phyloP scores from a whole-genome alignment of 805 yeast genomes.

The Wickerhamomyces queroliae region DNA sequence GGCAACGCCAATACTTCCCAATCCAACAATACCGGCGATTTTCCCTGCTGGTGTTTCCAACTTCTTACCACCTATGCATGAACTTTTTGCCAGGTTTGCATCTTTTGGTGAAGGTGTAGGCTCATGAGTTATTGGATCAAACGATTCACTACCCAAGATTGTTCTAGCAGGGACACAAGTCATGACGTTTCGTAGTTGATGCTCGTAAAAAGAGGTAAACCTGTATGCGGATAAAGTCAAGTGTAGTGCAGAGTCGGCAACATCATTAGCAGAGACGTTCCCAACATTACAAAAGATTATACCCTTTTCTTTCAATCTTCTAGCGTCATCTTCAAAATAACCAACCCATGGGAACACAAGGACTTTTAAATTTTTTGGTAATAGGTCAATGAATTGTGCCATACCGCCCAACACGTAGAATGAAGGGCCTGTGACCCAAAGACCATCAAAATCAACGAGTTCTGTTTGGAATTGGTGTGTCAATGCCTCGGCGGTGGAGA shows the following conservation, averaged over 20 bases:
- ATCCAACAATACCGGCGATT: conserved; percentile 59
- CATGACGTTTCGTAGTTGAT: conserved; percentile 27
- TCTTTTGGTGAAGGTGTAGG: conserved; percentile 24
- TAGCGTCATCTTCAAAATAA: conserved; percentile 44
- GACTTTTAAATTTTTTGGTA: conserved; percentile 42
- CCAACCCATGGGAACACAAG: conserved; percentile 59
- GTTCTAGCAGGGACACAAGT: conserved; percentile 41
- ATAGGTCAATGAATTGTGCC: conserved; percentile 32
- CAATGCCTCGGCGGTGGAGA: conserved; percentile 37
- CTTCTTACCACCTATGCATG: conserved; percentile 38
- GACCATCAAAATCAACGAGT: conserved; percentile 37
- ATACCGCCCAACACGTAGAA: conserved; percentile 37
- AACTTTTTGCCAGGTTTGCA: conserved; percentile 33
- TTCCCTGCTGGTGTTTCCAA: conserved; percentile 50
- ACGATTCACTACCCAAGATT: conserved; percentile 23
- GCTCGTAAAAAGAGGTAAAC: conserved; percentile 42
- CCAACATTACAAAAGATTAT: conserved; percentile 59
- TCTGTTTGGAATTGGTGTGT: conserved; percentile 31
- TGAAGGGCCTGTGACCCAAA: conserved; percentile 53
- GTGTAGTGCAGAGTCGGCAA: conserved; percentile 62
- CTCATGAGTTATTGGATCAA: conserved; percentile 29
- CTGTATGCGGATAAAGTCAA: conserved; percentile 57
- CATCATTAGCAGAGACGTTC: conserved; percentile 53
- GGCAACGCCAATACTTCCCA: conserved; percentile 66
- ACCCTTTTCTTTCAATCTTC: conserved; percentile 35